Percentiles rank a stretch among this genome's conserved stretches.
phyloP scores from a whole-genome alignment of 192 early-diverging fungal species.

The Chytriomyces sp. region DNA sequence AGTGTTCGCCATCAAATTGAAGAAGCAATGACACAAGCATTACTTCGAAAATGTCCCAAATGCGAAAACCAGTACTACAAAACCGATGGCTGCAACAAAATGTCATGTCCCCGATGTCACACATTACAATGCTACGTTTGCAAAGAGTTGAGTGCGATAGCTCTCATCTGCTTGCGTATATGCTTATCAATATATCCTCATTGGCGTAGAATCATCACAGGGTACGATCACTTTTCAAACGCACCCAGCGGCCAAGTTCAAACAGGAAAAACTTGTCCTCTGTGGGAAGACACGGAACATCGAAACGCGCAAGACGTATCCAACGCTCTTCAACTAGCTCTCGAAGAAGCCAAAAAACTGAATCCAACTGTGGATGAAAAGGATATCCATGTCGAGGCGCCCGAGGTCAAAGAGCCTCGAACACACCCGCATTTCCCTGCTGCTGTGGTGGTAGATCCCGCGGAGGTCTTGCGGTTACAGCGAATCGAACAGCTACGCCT shows the following conservation, averaged over 20 bases:
- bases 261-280: slow-evolving; percentile 44
- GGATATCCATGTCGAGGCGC: slow-evolving; percentile 14
- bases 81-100: slow-evolving; percentile 60
- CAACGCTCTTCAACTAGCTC: slow-evolving; percentile 44
- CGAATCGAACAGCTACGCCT: not conserved
- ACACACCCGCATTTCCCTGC: not conserved
- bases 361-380: slow-evolving; percentile 18
- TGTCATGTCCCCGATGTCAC: slow-evolving; percentile 57
- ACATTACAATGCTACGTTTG: slow-evolving; percentile 25
- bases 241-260: slow-evolving; percentile 29
- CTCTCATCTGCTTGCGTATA: not conserved
- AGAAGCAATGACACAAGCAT: slow-evolving; percentile 62
- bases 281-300: slow-evolving; percentile 55
- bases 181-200: slow-evolving; percentile 53
- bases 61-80: slow-evolving; percentile 55
- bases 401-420: not conserved
- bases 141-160: slow-evolving; percentile 24
- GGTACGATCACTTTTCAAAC: slow-evolving; percentile 59
- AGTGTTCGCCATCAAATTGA: slow-evolving; percentile 57
- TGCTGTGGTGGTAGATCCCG: not conserved
- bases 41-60: slow-evolving; percentile 60
- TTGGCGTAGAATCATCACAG: slow-evolving; percentile 54
- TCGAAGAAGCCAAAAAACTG: slow-evolving; percentile 25
- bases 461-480: not conserved
- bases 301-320: slow-evolving; percentile 56